phyloP scores from a whole-genome alignment of 2,329 filamentous ascomycete genomes.

The Exophiala bonariae region DNA sequence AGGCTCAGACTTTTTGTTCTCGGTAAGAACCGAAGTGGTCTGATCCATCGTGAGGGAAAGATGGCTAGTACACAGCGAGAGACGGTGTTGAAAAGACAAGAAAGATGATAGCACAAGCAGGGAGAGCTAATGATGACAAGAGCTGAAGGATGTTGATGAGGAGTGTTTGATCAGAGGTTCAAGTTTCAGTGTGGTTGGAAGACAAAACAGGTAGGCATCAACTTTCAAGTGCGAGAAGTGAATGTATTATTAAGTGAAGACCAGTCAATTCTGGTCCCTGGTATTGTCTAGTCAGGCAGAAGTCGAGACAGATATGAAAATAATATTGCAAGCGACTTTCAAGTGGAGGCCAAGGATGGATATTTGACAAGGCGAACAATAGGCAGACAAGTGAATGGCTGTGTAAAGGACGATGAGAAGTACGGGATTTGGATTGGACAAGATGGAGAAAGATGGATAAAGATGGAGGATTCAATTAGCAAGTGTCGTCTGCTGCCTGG shows the following conservation, averaged over 20 bases:
- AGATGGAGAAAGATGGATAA: conserved; percentile 4
- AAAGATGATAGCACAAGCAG: not conserved
- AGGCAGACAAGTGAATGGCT: conserved; percentile 13
- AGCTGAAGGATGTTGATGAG: not conserved
- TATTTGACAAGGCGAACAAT: conserved; percentile 5
- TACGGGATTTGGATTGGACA: not conserved
- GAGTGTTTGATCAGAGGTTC: not conserved
- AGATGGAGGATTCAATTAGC: not conserved
- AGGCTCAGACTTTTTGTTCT: conserved; percentile 10
- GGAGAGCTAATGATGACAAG: not conserved
- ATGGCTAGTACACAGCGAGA: not conserved
- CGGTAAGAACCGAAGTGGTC: conserved; percentile 5
- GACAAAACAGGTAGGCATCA: too few relatives aligned
- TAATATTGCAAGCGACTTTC: not conserved
- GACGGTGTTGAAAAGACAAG: not conserved
- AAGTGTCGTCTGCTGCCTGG: too few relatives aligned
- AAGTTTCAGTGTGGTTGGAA: not conserved
- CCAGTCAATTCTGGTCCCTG: too few relatives aligned
- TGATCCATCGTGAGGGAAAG: conserved; percentile 12
- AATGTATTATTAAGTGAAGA: conserved; percentile 1
- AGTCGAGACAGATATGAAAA: not conserved
- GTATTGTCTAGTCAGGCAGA: too few relatives aligned
- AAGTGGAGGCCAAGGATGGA: conserved; percentile 8
- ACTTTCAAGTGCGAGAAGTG: not conserved
- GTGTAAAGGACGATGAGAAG: not conserved